Conservation (phyloP, 306 rosid genomes). For the Urtica urens region DNA sequence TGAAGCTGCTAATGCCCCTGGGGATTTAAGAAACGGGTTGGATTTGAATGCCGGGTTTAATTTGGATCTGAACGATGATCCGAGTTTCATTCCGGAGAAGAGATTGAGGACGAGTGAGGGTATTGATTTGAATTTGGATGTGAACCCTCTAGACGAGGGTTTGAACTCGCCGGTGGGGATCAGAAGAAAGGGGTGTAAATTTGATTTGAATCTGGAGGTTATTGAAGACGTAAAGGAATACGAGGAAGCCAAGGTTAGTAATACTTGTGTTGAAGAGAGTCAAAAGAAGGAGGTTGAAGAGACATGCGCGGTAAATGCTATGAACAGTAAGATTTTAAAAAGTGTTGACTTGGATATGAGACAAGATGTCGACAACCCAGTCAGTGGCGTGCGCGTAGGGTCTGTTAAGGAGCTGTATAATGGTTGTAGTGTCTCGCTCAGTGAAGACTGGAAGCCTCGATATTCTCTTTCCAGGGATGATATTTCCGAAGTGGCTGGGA, state of each 20-base stretch:
- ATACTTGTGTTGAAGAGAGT: constrained; percentile 15
- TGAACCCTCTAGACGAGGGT: constrained; percentile 31
- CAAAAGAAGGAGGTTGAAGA: constrained; percentile 15
- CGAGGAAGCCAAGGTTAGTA: constrained; percentile 20
- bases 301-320: constrained; percentile 15
- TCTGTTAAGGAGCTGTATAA: constrained; percentile 25
- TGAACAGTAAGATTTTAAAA: constrained; percentile 22
- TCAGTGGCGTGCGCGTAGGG: constrained; percentile 12
- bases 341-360: constrained; percentile 23
- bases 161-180: constrained; percentile 16
- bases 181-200: constrained; percentile 37
- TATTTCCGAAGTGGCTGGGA: constrained; percentile 32
- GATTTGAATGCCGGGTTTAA: constrained; percentile 69
- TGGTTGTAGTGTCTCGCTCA: constrained; percentile 17
- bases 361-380: constrained; percentile 17
- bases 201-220: constrained; percentile 79
- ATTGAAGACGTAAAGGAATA: constrained; percentile 45
- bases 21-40: constrained; percentile 34
- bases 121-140: constrained; percentile 80
- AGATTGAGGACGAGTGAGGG: constrained; percentile 33
- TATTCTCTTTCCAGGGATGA: constrained; percentile 26
- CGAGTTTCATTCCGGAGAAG: constrained; percentile 15
- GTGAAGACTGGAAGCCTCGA: constrained; percentile 26
- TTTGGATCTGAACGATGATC: constrained; percentile 37
- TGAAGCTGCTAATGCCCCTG: constrained; percentile 13